A percentile compares a stretch with the other conserved stretches of the same genome.
Conservation (phyloP, 78 protist species). For the Polysphondylium violaceum region DNA sequence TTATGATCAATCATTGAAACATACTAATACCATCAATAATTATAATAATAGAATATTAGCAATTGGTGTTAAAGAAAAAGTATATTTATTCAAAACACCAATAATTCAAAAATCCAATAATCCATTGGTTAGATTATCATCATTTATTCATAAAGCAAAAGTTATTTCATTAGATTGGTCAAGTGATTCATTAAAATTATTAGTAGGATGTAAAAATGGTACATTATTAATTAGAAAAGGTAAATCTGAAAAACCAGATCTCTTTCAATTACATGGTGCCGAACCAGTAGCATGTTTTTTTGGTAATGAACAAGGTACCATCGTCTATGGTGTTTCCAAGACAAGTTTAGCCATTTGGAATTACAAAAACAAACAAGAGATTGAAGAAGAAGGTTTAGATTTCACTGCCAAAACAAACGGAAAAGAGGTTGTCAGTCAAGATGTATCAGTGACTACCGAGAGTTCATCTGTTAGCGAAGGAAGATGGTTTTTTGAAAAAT, state of each 20-base stretch:
- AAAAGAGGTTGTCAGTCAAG: neutral
- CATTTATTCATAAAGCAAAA: slow-evolving; percentile 9
- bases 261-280: slow-evolving; percentile 34
- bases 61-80: slow-evolving; percentile 21
- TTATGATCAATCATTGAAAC: neutral
- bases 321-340: slow-evolving; percentile 6
- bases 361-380: slow-evolving; percentile 15
- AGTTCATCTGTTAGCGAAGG: neutral
- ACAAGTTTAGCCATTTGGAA: slow-evolving; percentile 32
- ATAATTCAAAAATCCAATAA: slow-evolving; percentile 17
- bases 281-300: slow-evolving; percentile 9
- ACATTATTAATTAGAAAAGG: slow-evolving; percentile 30
- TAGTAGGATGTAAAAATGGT: slow-evolving; percentile 46
- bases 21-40: neutral
- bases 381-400: neutral
- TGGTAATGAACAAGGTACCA: slow-evolving; percentile 34
- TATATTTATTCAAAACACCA: slow-evolving; percentile 58
- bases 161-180: slow-evolving; percentile 46
- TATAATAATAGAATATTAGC: slow-evolving; percentile 33
- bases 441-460: neutral
- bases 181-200: slow-evolving; percentile 26
- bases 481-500: slow-evolving; percentile 27
- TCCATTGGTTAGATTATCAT: slow-evolving; percentile 38
- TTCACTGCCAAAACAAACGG: neutral
- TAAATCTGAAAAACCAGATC: neutral